Evolutionary conservation across 2,329 filamentous ascomycete species (phyloP), one percentile per base, ranked within the genome.

Genomic region (Bipolaris sorokiniana): DNA sequence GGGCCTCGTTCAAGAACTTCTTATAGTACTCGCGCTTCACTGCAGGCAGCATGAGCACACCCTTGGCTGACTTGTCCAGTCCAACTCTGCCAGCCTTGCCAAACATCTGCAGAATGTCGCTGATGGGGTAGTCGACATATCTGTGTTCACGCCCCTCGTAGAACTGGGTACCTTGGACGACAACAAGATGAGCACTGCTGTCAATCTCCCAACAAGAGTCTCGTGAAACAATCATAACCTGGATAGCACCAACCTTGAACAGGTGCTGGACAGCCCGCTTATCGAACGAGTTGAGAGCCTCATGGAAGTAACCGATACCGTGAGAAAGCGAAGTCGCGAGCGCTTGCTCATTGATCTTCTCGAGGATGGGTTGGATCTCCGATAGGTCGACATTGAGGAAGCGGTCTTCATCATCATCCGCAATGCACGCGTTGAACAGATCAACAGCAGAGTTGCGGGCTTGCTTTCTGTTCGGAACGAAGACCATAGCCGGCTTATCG

Each of bases 1-100:
- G 82, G 18, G 95, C 95, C 76, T 99, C 96, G 68, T 95, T 94
- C 64, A 99, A 80, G 82, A 99, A 99, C 79, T 99, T 99, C 80
- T 95, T 96, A 84, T 98, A 99, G 78, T 97, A 99, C 62, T 97
- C 93, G 36, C 95, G 88, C 83, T 96, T 97, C 46, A 96, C 92
- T 16, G 90, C 88, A 2, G 94, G 92, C 10, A 97, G 87, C 95
- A 99, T 98, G 42, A 99, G 83, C n/a, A 99, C 91, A 65, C 94
- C 96, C 60, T 91, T 91, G 44, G 90, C 90, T 55, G 89, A 85
- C 55, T 90, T 91, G 69, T 97, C 92, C 71, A 88, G 84, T 3
- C 89, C 85, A 1, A 92, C 87, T 38, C 90, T 87, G 52, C 93
- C 88, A 36, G 95, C 91, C 77, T 95, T 96, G 66, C 95, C 95